Conservation (phyloP, 768 basidiomycete genomes). For the Auricularia sp. region DNA sequence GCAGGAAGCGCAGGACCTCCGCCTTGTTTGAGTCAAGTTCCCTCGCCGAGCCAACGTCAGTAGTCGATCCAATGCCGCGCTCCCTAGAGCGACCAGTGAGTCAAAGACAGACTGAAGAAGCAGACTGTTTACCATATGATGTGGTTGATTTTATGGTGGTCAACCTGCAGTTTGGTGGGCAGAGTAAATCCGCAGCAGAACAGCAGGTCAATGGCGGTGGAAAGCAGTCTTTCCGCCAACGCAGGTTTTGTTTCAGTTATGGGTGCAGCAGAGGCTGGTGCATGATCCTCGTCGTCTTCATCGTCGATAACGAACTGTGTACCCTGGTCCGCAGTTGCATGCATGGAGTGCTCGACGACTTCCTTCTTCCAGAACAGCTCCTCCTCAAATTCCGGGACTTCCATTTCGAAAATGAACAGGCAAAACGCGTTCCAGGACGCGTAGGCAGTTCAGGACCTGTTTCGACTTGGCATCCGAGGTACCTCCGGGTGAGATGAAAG, state of each 20-base stretch:
- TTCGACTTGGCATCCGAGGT: constrained; percentile 53
- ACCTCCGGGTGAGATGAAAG: constrained; percentile 42
- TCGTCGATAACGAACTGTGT: constrained; percentile 85
- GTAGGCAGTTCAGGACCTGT: constrained; percentile 85
- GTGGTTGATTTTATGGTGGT: constrained; percentile 77
- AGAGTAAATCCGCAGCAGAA: constrained; percentile 94
- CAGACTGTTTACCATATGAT: constrained; percentile 65
- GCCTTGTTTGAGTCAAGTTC: constrained; percentile 70
- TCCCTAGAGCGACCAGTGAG: constrained; percentile 48
- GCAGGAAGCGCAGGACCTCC: constrained; percentile 81
- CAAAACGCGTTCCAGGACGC: constrained; percentile 78
- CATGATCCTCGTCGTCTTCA: constrained; percentile 47
- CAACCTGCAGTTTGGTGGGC: constrained; percentile 63
- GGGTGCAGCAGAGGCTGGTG: constrained; percentile 18
- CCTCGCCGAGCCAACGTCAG: constrained; percentile 53
- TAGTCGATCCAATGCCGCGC: constrained; percentile 85
- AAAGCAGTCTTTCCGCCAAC: constrained; percentile 70
- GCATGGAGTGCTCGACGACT: constrained; percentile 32
- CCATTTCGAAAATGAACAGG: constrained; percentile 82
- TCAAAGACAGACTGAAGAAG: constrained; percentile 3
- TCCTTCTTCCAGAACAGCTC: constrained; percentile 75
- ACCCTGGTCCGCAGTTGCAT: constrained; percentile 15
- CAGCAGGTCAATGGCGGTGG: constrained; percentile 70
- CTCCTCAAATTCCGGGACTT: constrained; percentile 67
- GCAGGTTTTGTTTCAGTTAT: constrained; percentile 51